Evolutionary conservation across 306 rosid species (phyloP).

Genomic region (Vigna nakashimae): DNA sequence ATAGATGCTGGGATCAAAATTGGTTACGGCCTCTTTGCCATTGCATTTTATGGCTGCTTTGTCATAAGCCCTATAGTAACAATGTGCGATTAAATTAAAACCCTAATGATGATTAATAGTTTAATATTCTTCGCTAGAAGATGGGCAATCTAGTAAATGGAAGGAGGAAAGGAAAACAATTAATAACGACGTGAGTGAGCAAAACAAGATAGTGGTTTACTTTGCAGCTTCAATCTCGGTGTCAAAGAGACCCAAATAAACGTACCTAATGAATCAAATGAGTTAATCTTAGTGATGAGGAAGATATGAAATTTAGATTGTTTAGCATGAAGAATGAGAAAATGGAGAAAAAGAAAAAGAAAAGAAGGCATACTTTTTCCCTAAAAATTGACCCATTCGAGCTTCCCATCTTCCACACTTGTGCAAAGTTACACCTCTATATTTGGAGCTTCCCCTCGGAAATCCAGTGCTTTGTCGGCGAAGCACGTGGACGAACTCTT

Average conservation of each 20-base stretch:
- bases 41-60: slow-evolving; percentile 98
- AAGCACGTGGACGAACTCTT: slow-evolving; percentile 98
- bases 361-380: slow-evolving; percentile 73
- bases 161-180: background rate
- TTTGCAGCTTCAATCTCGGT: slow-evolving; percentile 94
- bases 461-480: slow-evolving; percentile 99
- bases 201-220: background rate
- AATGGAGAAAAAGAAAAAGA: background rate
- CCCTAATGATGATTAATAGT: slow-evolving; percentile 14
- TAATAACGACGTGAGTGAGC: background rate
- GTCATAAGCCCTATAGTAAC: slow-evolving; percentile 82
- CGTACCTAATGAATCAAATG: slow-evolving; percentile 66
- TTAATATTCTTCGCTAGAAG: slow-evolving; percentile 2
- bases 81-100: slow-evolving; percentile 22
- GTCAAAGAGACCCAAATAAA: slow-evolving; percentile 93
- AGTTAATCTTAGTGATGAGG: slow-evolving; percentile 9
- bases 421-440: slow-evolving; percentile 97
- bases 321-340: background rate
- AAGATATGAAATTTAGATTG: background rate
- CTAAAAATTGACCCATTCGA: slow-evolving; percentile 97
- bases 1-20: slow-evolving; percentile 94
- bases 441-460: slow-evolving; percentile 99
- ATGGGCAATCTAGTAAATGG: slow-evolving; percentile 31
- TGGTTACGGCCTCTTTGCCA: slow-evolving; percentile 99
- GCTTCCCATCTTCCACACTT: slow-evolving; percentile 99